Evolutionary conservation across 1,284 basidiomycete species (phyloP), one percentile per base, ranked within the genome.

Genomic region (Mycosarcoma mackinlayi): DNA sequence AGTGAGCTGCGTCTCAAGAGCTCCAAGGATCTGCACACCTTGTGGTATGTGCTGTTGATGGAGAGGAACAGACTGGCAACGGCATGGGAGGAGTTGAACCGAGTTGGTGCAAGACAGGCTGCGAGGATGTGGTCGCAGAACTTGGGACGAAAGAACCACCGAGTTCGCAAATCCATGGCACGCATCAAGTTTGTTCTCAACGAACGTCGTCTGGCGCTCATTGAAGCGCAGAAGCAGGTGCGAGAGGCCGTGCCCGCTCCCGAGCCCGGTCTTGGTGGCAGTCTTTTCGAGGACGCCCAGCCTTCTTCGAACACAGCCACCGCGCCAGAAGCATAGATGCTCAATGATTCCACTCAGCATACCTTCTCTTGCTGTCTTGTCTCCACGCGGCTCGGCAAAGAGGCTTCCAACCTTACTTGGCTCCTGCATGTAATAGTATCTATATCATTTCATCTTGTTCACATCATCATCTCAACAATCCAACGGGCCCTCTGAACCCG

Each of bases 121-220:
- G 69, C 76, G 0, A 59, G 59, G 18, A 75, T 78, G 63, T 70
- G 67, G 55, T 60, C 58, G 4, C 47, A 73, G 38, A 80, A 72
- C 39, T 37, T 80, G 1, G 51, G 66, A 2, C 27, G 60, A 25
- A 75, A 76, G 52, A 75, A 76, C 25, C 78, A 79, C 55, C 41
- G 76, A 21, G 91, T 90, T 82, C 90, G 91, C 45, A 96, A 94
- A 85, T 90, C 92, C n/a, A 96, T 97, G 93, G 93, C 93, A 19
- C 89, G 93, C 39, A 94, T 98, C 84, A 98, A 98, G 84, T 89
- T 89, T 70, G 90, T 98, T 14, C 85, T 98, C 53, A 94, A 94
- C 80, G 95, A 98, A 83, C 89, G 95, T 40, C 88, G 93, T 38
- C 83, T 93, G 14, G 93, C 92, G 7, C 91, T 94, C 25, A 82